Evolutionary conservation across 495 filamentous ascomycete genomes (phyloP), one percentile per base, ranked within the genome.

Genomic region (Pyronema domesticum): DNA sequence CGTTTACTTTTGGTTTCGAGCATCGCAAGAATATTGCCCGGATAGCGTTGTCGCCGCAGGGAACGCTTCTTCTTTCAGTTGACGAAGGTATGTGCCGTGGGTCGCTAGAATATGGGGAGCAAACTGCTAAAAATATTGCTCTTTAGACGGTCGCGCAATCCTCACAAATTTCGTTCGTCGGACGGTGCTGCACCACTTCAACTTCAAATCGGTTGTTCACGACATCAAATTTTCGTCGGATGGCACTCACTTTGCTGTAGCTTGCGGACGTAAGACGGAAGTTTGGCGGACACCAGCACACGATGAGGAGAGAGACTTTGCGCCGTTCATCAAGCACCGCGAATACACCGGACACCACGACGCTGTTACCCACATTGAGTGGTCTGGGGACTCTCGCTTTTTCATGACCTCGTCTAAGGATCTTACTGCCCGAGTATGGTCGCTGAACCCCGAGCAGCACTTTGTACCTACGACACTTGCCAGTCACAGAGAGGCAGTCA

Each of bases 321-420:
- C 93, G 8, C 91, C 91, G 0, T 96, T 98, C 59, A 79, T 94
- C 39, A 72, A 86, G 46, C 86, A 96, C 68, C 78, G 86, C 49
- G 80, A 82, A 42, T 85, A 94, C 57, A 78, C 82, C 36, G 84
- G 85, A 0, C 91, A 98, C 67, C 93, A 87, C 57, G 91, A 95
- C 66, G 74, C 73, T 30, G 81, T 96, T 18, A 78, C 81, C 36
- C 80, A 77, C 64, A 82, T 98, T 51, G 80, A 91, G 64, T 98
- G 91, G 91, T 94, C 89, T 9, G 80, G 78, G 63, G 91, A 98
- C 70, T 95, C 91, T 13, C 74, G 89, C 36, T 98, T 98, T 72
- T 83, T 96, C 65, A 71, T 98, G 46, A 94, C 80, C 52, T 77
- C 91, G 1, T 86, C 86, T 1, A 94, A 86, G 67, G 91, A 98